Base-by-base conservation (phyloP, 306 rosid genomes). In the Herpetospermum pedunculosum region DNA sequence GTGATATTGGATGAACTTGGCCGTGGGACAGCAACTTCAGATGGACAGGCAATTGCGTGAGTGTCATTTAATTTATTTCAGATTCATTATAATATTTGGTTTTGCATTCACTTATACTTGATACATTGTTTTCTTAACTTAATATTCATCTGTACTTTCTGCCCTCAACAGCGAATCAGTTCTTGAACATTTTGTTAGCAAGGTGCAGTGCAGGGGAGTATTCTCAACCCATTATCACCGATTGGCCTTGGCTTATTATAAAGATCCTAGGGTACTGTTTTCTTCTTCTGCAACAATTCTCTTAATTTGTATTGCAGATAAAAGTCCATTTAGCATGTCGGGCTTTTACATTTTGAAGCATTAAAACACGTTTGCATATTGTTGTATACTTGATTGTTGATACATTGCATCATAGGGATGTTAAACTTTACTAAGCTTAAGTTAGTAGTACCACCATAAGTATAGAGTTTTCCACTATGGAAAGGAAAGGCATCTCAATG, bases 31-130 rank as follows among this genome's bases (percentile, higher is more conserved):
- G 87, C 97, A 77, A 94, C 99, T 79, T 89, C 99, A 40, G 99
- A 94, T 81, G 99, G 97, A 65, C 97, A 94, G 81, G 99, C 99
- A 81, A 91, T 94, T 85, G 99, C 97, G 97, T 88, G 79, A 75
- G 98, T 77, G 62, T 78, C 54, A 63, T 41, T 30, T 63, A 72
- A 23, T 77, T 59, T 29, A 5, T 70, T 46, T 69, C 55, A 25
- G 37, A 75, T 84, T 46, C 63, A 29, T 54, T 59, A 18, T 63
- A 77, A 28, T 14, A 38, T 38, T 29, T 79, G 76, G 34, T 68
- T 68, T 77, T 65, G 8, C 26, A 13, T 64, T 75, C 34, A 29
- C 65, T 78, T 75, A 21, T 55, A 3, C 58, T 63, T 43, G 49
- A 18, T 10, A 5, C 48, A 15, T 43, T 43, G 13, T 70, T 55